A percentile compares a stretch with the other conserved stretches of the same genome.
These are phyloP conservation scores for Mycena belliarum DNA, from an alignment of 768 basidiomycete genomes.

Conservation along the genomic window DNA sequence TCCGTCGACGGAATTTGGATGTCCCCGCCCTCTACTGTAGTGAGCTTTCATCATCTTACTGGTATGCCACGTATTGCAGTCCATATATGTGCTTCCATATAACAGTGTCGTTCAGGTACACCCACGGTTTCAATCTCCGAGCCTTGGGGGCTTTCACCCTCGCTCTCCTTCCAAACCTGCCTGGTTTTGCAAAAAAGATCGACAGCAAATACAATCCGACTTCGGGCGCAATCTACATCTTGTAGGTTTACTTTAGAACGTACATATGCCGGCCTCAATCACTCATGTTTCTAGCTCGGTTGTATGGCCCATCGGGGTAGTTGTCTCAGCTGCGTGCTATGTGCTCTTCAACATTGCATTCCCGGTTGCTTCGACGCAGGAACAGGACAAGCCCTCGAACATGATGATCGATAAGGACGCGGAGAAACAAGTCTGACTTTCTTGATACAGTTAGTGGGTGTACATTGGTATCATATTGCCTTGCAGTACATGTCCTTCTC, in stretches of 20 bases:
- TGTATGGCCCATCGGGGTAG: slow-evolving; percentile 22
- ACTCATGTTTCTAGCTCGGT: slow-evolving; percentile 8
- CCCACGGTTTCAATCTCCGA: slow-evolving; percentile 21
- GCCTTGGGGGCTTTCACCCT: slow-evolving; percentile 19
- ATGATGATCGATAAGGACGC: slow-evolving; percentile 1
- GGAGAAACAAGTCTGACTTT: slow-evolving; percentile 4
- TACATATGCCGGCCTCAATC: background rate
- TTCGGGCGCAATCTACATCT: slow-evolving; percentile 17
- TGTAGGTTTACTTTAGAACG: background rate
- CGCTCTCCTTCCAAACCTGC: slow-evolving; percentile 18
- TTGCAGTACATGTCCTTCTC: slow-evolving; percentile 12
- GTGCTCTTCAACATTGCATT: slow-evolving; percentile 14
- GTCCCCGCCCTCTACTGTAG: slow-evolving; percentile 10
- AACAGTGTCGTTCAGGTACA: slow-evolving; percentile 16
- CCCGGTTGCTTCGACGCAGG: background rate
- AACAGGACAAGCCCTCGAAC: background rate
- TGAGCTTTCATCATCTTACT: slow-evolving; percentile 5
- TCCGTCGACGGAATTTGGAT: slow-evolving; percentile 4
- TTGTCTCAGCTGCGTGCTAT: slow-evolving; percentile 12
- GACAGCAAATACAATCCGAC: background rate
- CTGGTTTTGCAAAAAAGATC: slow-evolving; percentile 17
- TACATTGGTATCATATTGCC: slow-evolving; percentile 17
- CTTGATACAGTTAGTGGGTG: slow-evolving; percentile 1
- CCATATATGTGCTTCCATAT: background rate
- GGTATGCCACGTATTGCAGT: background rate